Percentiles rank a stretch among this genome's conserved stretches.
phyloP scores from a whole-genome alignment of 176 grass and related monocot genomes.

The Tillandsia leiboldiana region DNA sequence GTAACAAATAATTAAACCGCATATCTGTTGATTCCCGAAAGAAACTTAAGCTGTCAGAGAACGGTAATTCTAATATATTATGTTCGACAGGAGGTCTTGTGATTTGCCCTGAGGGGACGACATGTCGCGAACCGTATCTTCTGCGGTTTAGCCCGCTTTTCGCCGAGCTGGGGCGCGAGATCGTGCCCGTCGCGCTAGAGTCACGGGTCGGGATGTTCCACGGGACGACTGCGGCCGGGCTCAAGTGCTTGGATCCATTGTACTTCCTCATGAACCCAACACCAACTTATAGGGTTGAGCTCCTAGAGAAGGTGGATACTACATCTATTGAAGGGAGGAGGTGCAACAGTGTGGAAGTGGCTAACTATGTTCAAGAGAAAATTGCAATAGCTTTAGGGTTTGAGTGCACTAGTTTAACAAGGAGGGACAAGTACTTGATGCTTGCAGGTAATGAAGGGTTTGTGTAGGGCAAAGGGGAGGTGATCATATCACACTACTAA shows the following conservation, averaged over 20 bases:
- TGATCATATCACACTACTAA: neutral
- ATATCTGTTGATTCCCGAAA: too few relatives aligned
- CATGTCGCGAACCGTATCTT: conserved; percentile 60
- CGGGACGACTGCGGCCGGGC: conserved; percentile 46
- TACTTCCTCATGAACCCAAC: conserved; percentile 52
- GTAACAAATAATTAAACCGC: neutral
- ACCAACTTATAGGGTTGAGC: conserved; percentile 45
- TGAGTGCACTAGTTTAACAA: conserved; percentile 51
- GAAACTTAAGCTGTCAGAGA: too few relatives aligned
- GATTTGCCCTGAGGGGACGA: conserved; percentile 67
- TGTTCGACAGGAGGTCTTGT: conserved; percentile 12
- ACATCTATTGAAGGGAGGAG: neutral
- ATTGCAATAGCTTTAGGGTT: conserved; percentile 55
- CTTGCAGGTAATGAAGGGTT: conserved; percentile 63
- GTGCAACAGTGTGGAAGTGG: conserved; percentile 26
- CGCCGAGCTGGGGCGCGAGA: conserved; percentile 45
- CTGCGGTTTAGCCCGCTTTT: conserved; percentile 71
- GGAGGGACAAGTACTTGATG: conserved; percentile 80
- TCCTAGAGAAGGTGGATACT: conserved; percentile 40
- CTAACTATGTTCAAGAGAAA: conserved; percentile 48
- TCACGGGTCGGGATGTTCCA: conserved; percentile 61
- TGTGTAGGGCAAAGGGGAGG: neutral
- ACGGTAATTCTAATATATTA: too few relatives aligned
- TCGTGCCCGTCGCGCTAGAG: conserved; percentile 44
- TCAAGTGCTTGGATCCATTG: conserved; percentile 64